Base-by-base conservation (phyloP, 2,329 filamentous ascomycete species). In the Hysterium pulicare region DNA sequence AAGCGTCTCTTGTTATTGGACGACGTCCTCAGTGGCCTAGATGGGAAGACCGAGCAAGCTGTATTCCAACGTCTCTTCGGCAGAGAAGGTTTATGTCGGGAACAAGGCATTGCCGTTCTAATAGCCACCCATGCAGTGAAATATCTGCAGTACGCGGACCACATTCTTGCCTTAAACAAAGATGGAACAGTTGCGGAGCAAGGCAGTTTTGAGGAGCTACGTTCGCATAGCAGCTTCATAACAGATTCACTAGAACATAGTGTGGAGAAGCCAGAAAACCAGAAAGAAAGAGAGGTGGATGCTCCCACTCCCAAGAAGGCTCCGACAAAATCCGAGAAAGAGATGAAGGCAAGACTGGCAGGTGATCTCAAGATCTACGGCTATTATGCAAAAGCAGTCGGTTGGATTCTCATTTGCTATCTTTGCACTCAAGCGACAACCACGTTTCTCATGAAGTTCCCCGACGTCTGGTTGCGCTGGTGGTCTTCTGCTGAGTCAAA, bases 11-110 rank as follows among this genome's bases (percentile, higher is more conserved):
- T 73, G 16, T 57, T 75, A 10, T 55, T 75, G 10, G 72, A 75
- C 43, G 72, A 75, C 47, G 64, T 71, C 8, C 61, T 75, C 16
- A 71, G 66, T 40, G 71, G 72, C 9, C 59, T 75, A 7, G 72
- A 75, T 50, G 58, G 64, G 10, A 58, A 64, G 4, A 74, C 71
- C 1, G 70, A 72, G 44, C 64, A 69, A n/a, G 57, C 65, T 22
- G 68, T 74, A 10, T 73, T 74, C 45, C 55, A 67, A 39, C 61
- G 55, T 22, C 45, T 75, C 1, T 54, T 75, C 24, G 69, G 70
- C 7, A 49, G 48, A 7, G 47, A 67, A 11, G 71, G 71, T 5
- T 53, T 73, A 5, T 45, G 74, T 1, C 58, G 66, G 10, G 51
- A 58, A n/a, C 54, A 61, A 20, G 49, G 55, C 19, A 45, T 33